Percentiles rank a stretch among this genome's conserved stretches.
Conservation (phyloP, 1,139 yeast genomes). For the Hanseniaspora sp. region DNA sequence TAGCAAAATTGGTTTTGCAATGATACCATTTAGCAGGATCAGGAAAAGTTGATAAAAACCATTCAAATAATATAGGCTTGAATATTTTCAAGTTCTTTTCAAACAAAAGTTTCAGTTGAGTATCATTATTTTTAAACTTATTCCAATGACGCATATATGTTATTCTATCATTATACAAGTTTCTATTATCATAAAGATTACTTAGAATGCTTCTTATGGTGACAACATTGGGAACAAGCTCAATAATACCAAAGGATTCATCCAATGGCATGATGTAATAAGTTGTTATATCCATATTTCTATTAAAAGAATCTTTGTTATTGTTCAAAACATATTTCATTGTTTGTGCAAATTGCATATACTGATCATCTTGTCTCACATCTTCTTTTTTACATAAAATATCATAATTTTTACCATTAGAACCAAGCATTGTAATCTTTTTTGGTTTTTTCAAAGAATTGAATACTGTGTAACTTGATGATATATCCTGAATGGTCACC, state of each 20-base stretch:
- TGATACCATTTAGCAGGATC: constrained; percentile 83
- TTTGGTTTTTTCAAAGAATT: constrained; percentile 81
- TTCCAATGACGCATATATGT: constrained; percentile 27
- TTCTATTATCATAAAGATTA: constrained; percentile 34
- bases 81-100: constrained; percentile 33
- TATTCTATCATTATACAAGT: constrained; percentile 26
- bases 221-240: constrained; percentile 77
- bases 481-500: constrained; percentile 49
- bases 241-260: constrained; percentile 81
- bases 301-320: constrained; percentile 60
- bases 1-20: constrained; percentile 60
- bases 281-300: constrained; percentile 61
- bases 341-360: constrained; percentile 84
- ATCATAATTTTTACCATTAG: constrained; percentile 60
- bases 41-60: constrained; percentile 83
- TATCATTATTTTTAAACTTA: constrained; percentile 21
- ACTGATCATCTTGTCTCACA: constrained; percentile 86
- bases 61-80: constrained; percentile 69
- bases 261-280: constrained; percentile 85
- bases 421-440: constrained; percentile 63
- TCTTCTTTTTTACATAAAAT: constrained; percentile 86
- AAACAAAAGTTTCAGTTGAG: constrained; percentile 27
- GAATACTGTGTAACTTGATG: constrained; percentile 41
- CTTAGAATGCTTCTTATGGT: constrained; percentile 64
- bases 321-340: constrained; percentile 60